Evolutionary conservation across 179 eudicot species (phyloP).

Genomic region (Actinidia arguta): DNA sequence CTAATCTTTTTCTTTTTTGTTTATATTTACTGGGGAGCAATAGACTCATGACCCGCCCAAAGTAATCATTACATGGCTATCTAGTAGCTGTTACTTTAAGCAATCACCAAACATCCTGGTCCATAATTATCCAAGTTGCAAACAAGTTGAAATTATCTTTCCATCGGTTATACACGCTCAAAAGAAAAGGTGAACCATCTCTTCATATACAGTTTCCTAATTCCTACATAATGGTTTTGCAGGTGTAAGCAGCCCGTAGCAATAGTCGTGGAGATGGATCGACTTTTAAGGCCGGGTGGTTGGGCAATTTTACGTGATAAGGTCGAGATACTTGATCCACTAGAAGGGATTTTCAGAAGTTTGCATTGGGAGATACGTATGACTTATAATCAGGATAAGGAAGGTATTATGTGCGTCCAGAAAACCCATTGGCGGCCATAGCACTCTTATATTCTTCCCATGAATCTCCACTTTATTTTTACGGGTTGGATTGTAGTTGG

Average conservation of each 20-base stretch:
- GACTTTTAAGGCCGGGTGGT: constrained; percentile 82
- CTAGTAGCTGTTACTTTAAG: neutral
- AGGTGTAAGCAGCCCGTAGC: constrained; percentile 87
- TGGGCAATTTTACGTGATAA: constrained; percentile 93
- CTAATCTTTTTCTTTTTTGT: too few species aligned
- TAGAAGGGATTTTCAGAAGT: constrained; percentile 83
- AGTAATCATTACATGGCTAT: neutral
- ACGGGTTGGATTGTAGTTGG: neutral
- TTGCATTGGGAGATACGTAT: constrained; percentile 92
- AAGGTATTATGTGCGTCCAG: constrained; percentile 86
- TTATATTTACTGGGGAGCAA: too few species aligned
- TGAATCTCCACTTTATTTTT: neutral
- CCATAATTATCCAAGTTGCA: neutral
- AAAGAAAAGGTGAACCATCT: neutral
- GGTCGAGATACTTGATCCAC: constrained; percentile 68
- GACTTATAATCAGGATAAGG: constrained; percentile 82
- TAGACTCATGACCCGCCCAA: neutral
- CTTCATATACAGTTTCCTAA: constrained; percentile 12
- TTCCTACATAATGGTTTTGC: constrained; percentile 23
- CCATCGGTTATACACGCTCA: neutral
- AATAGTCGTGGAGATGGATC: constrained; percentile 94
- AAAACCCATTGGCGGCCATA: constrained; percentile 91
- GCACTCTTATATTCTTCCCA: constrained; percentile 14
- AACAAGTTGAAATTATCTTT: neutral
- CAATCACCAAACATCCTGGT: constrained; percentile 6